phyloP scores from a whole-genome alignment of 2,329 filamentous ascomycete species.

The Ophiostoma sp. region DNA sequence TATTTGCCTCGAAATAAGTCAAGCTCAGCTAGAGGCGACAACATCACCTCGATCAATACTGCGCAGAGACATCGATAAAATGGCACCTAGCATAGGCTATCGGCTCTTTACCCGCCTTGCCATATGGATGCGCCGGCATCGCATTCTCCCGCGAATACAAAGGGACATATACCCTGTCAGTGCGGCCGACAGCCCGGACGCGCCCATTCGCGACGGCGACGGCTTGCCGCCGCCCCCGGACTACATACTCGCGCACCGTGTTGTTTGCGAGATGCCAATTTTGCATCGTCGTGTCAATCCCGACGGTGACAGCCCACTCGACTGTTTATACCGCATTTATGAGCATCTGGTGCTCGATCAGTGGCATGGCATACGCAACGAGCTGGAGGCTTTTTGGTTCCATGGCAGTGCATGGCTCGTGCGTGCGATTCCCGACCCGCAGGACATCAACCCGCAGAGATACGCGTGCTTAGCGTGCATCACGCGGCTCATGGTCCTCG shows the following conservation, averaged over 20 bases:
- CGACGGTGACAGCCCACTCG: not conserved
- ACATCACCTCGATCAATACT: too few relatives aligned
- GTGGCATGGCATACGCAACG: constrained; percentile 17
- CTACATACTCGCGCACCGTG: not conserved
- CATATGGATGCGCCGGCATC: not conserved
- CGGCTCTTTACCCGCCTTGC: not conserved
- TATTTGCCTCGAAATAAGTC: too few relatives aligned
- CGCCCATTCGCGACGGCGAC: not conserved
- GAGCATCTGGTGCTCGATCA: constrained; percentile 19
- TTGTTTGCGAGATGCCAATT: not conserved
- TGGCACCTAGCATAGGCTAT: not conserved
- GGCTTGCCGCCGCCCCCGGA: not conserved
- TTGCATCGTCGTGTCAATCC: not conserved
- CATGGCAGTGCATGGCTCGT: constrained; percentile 15
- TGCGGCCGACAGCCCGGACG: not conserved
- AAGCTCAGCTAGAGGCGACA: too few relatives aligned
- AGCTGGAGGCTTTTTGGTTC: constrained; percentile 20
- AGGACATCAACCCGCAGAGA: constrained; percentile 11
- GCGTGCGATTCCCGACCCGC: constrained; percentile 13
- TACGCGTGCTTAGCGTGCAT: constrained; percentile 15
- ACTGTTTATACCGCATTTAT: constrained; percentile 30
- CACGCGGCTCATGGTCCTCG: constrained; percentile 9
- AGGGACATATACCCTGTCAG: not conserved
- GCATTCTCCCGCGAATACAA: not conserved
- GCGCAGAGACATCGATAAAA: too few relatives aligned